A percentile compares a stretch with the other conserved stretches of the same genome.
Evolutionary conservation across 2,329 filamentous ascomycete genomes (phyloP).

Genomic region (Achaetomium macrosporum): DNA sequence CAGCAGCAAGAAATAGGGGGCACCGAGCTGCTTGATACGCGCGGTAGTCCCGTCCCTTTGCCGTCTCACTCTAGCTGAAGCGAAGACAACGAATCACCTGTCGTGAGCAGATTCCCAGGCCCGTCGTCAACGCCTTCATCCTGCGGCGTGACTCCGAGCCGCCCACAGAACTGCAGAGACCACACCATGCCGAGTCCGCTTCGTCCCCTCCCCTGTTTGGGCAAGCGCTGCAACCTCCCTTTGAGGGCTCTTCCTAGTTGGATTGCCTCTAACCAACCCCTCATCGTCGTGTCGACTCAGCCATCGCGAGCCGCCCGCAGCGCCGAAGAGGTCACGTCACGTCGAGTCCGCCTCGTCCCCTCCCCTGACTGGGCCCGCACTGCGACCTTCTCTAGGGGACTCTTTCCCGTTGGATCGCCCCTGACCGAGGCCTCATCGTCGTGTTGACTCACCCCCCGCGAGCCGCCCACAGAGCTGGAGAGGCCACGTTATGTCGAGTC

Average conservation of each 20-base stretch:
- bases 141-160: not conserved
- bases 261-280: not conserved
- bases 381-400: not conserved
- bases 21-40: constrained; percentile 3
- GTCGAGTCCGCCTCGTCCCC: constrained; percentile 1
- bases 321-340: not conserved
- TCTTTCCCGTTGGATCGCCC: not conserved
- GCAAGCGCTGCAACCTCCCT: not conserved
- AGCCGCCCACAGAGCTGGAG: not conserved
- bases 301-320: not conserved
- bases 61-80: not conserved
- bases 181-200: not conserved
- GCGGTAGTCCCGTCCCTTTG: not conserved
- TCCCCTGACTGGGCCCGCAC: not conserved
- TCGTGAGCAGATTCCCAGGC: not conserved
- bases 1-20: not conserved
- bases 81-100: not conserved
- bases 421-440: constrained; percentile 3
- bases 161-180: not conserved
- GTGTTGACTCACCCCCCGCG: constrained; percentile 1
- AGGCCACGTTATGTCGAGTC: not conserved
- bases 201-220: not conserved
- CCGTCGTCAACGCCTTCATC: not conserved
- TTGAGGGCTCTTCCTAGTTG: constrained; percentile 1
- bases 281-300: constrained; percentile 1